Evolutionary conservation across 225 moss, liverwort and hornwort genomes (phyloP).

Genomic region (Lunularia cruciata): DNA sequence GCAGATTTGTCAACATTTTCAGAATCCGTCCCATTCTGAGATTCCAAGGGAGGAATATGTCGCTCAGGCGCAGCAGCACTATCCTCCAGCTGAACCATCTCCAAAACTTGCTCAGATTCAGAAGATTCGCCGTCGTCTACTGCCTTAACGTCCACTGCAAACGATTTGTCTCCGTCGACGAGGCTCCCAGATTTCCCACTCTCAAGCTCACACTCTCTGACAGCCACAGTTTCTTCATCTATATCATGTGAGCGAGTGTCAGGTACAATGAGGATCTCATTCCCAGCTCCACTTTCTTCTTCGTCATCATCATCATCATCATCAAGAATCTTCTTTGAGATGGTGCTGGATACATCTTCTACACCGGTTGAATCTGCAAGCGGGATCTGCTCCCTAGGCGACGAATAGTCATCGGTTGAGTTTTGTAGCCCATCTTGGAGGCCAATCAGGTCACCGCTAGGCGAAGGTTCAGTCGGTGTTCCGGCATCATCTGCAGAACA

Average conservation of each 20-base stretch:
- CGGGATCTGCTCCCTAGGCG: background rate
- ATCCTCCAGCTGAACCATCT: conserved; percentile 13
- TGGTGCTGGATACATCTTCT: background rate
- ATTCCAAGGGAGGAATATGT: background rate
- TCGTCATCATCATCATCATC: background rate
- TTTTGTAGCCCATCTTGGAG: background rate
- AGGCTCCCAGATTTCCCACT: background rate
- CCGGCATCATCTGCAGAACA: background rate
- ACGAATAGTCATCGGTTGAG: background rate
- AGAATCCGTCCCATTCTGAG: background rate
- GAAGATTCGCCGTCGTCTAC: background rate
- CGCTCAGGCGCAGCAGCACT: conserved; percentile 9
- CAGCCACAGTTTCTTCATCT: background rate
- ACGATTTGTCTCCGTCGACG: background rate
- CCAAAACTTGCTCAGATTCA: conserved; percentile 27
- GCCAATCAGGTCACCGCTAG: background rate
- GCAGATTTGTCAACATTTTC: background rate
- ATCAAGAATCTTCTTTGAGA: background rate
- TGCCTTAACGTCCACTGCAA: background rate
- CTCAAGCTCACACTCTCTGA: background rate
- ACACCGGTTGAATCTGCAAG: background rate
- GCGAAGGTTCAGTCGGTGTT: background rate
- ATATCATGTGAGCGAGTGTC: too few relatives aligned
- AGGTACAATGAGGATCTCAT: too few relatives aligned
- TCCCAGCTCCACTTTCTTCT: too few relatives aligned